Evolutionary conservation across 768 basidiomycete species (phyloP).

Genomic region (Vararia minispora): DNA sequence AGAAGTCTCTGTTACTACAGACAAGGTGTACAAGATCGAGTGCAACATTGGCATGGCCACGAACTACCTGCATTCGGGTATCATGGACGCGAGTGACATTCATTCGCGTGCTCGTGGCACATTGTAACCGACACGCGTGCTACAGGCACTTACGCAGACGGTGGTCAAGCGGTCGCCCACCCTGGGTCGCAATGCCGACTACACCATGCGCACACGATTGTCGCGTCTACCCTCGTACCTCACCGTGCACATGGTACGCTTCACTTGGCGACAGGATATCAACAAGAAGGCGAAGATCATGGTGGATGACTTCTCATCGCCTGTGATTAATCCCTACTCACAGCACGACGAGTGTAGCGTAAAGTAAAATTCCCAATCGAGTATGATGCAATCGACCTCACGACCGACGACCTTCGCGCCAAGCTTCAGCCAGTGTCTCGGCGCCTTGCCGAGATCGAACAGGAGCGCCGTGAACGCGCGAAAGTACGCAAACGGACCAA

Average conservation of each 20-base stretch:
- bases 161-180: slow-evolving; percentile 77
- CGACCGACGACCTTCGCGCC: slow-evolving; percentile 64
- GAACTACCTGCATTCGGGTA: slow-evolving; percentile 82
- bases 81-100: slow-evolving; percentile 52
- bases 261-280: slow-evolving; percentile 90
- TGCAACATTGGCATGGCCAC: slow-evolving; percentile 85
- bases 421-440: slow-evolving; percentile 63
- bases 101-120: neutral
- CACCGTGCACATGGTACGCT: slow-evolving; percentile 91
- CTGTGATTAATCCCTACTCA: neutral
- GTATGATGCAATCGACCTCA: slow-evolving; percentile 76
- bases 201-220: slow-evolving; percentile 71
- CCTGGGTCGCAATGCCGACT: slow-evolving; percentile 70
- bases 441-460: slow-evolving; percentile 69
- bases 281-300: slow-evolving; percentile 93
- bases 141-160: slow-evolving; percentile 74
- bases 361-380: slow-evolving; percentile 91
- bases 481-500: slow-evolving; percentile 76
- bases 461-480: slow-evolving; percentile 72
- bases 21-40: slow-evolving; percentile 79
- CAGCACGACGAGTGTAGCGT: slow-evolving; percentile 31
- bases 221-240: slow-evolving; percentile 79
- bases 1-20: slow-evolving; percentile 43
- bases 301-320: slow-evolving; percentile 31
- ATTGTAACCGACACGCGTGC: neutral